Base-by-base conservation (phyloP, 805 yeast genomes). In the Candida alai region DNA sequence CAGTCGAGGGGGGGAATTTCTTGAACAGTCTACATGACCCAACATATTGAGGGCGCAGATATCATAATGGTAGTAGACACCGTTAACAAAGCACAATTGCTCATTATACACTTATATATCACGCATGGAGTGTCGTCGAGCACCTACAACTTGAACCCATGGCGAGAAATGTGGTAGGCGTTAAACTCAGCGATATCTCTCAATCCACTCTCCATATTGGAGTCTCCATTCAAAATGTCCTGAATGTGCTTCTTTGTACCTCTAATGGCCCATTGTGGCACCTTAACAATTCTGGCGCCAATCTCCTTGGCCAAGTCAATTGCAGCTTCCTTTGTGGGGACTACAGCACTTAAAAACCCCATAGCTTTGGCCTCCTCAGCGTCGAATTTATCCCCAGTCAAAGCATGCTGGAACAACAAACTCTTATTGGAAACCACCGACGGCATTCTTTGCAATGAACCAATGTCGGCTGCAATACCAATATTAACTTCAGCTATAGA, bases 401-500 rank as follows among this genome's bases (percentile, higher is more conserved):
- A 66, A 4, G 83, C 76, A 30, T 75, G 56, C 44, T 80, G 83
- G 51, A 69, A 70, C 40, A 80, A 57, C 60, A 74, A 65, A 4
- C 85, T 77, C 11, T 63, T 57, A 51, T 80, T 80, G 27, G 69
- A 70, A 13, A 71, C 70, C 1, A 78, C 37, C 13, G 51, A 49
- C 4, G 85, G 80, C 37, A 82, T 48, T 49, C 90, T 66, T 56
- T 84, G 89, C 38, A 84, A 62, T 1, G 84, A 70, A 4, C 94
- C 94, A 48, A 84, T 80, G 52, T 84, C 93, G 2, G 93, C 88
- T 24, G 84, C 73, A 51, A 84, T 67, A 3, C 90, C 93, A 35
- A 84, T 66, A 41, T 77, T 74, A 40, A 83, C 76, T 57, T 84
- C 94, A 37, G 81, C 73, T 37, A 84, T 73, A 26, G 82, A 69